A percentile compares a stretch with the other conserved stretches of the same genome.
phyloP scores from a whole-genome alignment of 2,329 filamentous ascomycete genomes.

The Botryotinia narcissicola region DNA sequence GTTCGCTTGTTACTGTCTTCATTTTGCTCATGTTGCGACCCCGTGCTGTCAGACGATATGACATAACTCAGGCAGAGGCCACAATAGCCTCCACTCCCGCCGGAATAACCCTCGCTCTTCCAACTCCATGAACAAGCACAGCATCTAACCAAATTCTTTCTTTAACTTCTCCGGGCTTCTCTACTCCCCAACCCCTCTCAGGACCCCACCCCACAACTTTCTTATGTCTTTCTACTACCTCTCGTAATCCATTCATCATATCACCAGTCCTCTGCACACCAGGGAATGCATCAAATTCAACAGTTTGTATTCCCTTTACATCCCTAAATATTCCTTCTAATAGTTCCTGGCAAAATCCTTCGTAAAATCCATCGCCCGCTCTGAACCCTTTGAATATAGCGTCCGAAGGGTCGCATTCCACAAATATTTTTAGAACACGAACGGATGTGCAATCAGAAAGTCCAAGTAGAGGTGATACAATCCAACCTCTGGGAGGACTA shows the following conservation, averaged over 20 bases:
- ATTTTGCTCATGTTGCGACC: neutral
- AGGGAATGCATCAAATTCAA: conserved; percentile 69
- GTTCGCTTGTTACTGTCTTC: neutral
- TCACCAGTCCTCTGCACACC: conserved; percentile 63
- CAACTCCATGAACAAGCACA: conserved; percentile 27
- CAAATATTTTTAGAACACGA: conserved; percentile 61
- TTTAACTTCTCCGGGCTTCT: conserved; percentile 40
- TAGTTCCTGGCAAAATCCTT: conserved; percentile 60
- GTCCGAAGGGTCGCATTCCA: conserved; percentile 70
- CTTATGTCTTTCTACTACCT: conserved; percentile 48
- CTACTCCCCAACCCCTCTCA: conserved; percentile 59
- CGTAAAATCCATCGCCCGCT: conserved; percentile 64
- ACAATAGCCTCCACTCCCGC: neutral
- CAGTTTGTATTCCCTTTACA: conserved; percentile 53
- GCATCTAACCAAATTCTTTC: conserved; percentile 32
- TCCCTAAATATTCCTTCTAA: conserved; percentile 55
- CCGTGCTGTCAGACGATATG: neutral
- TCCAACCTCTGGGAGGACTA: conserved; percentile 67
- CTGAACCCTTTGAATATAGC: conserved; percentile 63
- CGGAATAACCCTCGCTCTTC: conserved; percentile 3
- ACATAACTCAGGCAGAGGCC: neutral
- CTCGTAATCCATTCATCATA: conserved; percentile 61
- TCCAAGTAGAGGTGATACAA: conserved; percentile 62
- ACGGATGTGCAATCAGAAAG: conserved; percentile 60
- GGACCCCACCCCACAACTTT: conserved; percentile 65